These are phyloP conservation scores for Eragrostis nindensis DNA, from an alignment of 176 grass and related monocot genomes.

Conservation along the genomic window DNA sequence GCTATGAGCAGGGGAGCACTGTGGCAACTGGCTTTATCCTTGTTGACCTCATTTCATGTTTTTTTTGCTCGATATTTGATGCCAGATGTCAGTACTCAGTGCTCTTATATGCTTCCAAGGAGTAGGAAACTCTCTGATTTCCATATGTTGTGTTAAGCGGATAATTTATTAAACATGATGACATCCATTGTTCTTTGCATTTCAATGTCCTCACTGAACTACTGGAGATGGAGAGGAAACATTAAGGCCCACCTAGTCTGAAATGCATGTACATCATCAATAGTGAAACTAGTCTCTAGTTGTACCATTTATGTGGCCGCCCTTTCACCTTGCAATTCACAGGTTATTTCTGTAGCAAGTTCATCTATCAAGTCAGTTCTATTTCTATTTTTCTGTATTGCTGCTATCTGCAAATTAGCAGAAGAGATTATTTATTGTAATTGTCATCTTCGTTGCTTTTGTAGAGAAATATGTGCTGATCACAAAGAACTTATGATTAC, in stretches of 20 bases:
- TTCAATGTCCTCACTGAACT: background rate
- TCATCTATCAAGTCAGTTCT: background rate
- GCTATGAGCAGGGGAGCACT: background rate
- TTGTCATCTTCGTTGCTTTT: background rate
- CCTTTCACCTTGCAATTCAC: background rate
- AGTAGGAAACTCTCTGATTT: background rate
- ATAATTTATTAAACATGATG: background rate
- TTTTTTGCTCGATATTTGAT: background rate
- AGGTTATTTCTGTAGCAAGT: background rate
- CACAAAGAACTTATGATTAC: background rate
- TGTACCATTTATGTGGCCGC: background rate
- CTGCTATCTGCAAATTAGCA: background rate
- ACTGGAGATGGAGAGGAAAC: background rate
- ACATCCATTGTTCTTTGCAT: background rate
- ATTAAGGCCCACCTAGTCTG: background rate
- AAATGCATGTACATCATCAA: background rate
- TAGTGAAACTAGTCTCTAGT: background rate
- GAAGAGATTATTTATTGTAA: background rate
- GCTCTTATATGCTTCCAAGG: background rate
- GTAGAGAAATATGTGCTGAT: background rate
- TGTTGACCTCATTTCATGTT: background rate
- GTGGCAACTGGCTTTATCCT: background rate
- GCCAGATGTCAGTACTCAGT: background rate
- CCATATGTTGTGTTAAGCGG: background rate
- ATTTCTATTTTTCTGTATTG: background rate